These are phyloP conservation scores for Cyamopsis tetragonoloba DNA, from an alignment of 306 rosid genomes.

Conservation along the genomic window DNA sequence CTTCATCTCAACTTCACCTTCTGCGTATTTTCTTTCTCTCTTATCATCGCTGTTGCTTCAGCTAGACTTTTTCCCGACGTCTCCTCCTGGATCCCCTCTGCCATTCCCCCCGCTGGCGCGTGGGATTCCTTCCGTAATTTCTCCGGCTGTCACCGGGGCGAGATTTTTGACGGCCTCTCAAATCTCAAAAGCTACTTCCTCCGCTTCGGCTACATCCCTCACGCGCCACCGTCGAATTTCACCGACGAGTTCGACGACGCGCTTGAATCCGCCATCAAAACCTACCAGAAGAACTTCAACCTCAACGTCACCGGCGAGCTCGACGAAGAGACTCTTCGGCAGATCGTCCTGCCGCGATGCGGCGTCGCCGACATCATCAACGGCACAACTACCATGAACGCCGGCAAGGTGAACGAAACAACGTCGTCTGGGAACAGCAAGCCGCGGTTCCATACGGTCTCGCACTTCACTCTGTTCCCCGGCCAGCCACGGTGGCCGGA, in stretches of 20 bases:
- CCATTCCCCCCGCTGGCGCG: background rate
- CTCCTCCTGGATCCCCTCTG: constrained; percentile 27
- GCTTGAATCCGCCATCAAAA: constrained; percentile 43
- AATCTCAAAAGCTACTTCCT: constrained; percentile 51
- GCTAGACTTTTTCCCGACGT: constrained; percentile 57
- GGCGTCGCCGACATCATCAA: constrained; percentile 61
- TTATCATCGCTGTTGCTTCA: constrained; percentile 9
- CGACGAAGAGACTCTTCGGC: constrained; percentile 38
- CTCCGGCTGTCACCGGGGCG: constrained; percentile 46
- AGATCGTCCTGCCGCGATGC: constrained; percentile 50
- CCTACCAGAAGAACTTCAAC: constrained; percentile 71
- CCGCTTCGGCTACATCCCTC: constrained; percentile 57
- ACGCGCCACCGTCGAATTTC: constrained; percentile 29
- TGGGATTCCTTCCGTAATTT: constrained; percentile 54
- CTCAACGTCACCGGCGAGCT: constrained; percentile 59
- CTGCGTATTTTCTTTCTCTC: constrained; percentile 2
- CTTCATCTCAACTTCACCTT: background rate
- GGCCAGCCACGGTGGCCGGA: constrained; percentile 61
- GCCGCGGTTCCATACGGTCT: constrained; percentile 44
- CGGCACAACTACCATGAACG: constrained; percentile 50
- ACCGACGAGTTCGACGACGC: constrained; percentile 56
- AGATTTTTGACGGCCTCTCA: constrained; percentile 37
- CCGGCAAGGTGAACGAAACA: constrained; percentile 32
- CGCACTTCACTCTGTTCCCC: constrained; percentile 53
- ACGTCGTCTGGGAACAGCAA: constrained; percentile 2